Conservation (phyloP, 2,329 filamentous ascomycete species). For the Trichophyton schoenleinii region DNA sequence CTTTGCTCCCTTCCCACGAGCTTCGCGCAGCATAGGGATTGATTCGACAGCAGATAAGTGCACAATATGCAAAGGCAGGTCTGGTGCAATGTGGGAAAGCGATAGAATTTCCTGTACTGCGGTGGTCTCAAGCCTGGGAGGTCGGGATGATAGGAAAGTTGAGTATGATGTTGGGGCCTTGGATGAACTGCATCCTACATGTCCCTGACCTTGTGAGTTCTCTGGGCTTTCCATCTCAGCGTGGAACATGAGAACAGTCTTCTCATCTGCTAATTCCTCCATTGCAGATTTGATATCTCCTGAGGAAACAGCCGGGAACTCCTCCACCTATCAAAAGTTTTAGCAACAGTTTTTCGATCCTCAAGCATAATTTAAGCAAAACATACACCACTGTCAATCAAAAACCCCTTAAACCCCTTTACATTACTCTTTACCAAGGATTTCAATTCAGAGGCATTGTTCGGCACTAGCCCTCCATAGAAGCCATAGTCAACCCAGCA, state of each 20-base stretch:
- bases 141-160: slow-evolving; percentile 84
- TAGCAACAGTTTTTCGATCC: background rate
- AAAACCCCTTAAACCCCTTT: slow-evolving; percentile 90
- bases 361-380: background rate
- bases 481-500: slow-evolving; percentile 99
- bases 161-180: slow-evolving; percentile 63
- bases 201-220: slow-evolving; percentile 57
- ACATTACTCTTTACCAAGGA: slow-evolving; percentile 75
- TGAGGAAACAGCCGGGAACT: slow-evolving; percentile 84
- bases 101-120: slow-evolving; percentile 79
- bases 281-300: slow-evolving; percentile 70
- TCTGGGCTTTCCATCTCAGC: slow-evolving; percentile 70
- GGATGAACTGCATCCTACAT: slow-evolving; percentile 45
- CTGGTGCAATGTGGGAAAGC: slow-evolving; percentile 65
- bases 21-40: slow-evolving; percentile 65
- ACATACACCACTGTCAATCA: slow-evolving; percentile 90
- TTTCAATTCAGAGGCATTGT: slow-evolving; percentile 67
- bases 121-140: slow-evolving; percentile 79
- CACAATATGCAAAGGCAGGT: slow-evolving; percentile 81
- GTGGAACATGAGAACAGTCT: slow-evolving; percentile 96
- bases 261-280: slow-evolving; percentile 61
- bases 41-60: slow-evolving; percentile 82
- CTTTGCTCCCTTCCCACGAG: slow-evolving; percentile 60
- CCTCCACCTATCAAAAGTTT: slow-evolving; percentile 56
- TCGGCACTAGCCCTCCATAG: slow-evolving; percentile 87